Evolutionary conservation across 106 monocot species (phyloP).

Genomic region (Dendrobium catenatum): DNA sequence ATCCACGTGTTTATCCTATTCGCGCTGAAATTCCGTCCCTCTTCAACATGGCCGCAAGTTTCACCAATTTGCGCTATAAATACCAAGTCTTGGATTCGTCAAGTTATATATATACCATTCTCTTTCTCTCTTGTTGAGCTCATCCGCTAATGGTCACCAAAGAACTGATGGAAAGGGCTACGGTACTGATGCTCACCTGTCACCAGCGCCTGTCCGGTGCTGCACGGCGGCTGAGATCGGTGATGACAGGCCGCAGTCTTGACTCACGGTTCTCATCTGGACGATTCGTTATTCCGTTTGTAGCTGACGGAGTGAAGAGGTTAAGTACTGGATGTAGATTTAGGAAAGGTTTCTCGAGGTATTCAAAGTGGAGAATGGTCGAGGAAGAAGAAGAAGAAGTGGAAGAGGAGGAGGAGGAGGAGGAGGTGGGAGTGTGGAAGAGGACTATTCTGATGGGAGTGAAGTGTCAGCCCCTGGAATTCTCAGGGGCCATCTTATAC

Average conservation of each 20-base stretch:
- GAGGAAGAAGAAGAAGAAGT: neutral
- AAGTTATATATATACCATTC: too few relatives aligned
- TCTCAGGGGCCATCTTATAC: slow-evolving; percentile 14
- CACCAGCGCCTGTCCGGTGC: neutral
- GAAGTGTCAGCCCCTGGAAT: slow-evolving; percentile 14
- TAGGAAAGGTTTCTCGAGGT: neutral
- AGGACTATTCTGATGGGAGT: slow-evolving; percentile 13
- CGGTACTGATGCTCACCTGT: neutral
- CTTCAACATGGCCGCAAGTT: too few relatives aligned
- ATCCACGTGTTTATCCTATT: too few relatives aligned
- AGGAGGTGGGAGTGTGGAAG: slow-evolving; percentile 6
- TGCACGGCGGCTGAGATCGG: neutral
- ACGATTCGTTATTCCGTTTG: neutral
- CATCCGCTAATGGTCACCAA: neutral
- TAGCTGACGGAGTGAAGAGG: neutral
- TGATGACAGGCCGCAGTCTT: neutral
- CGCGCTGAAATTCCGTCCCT: too few relatives aligned
- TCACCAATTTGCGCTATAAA: too few relatives aligned
- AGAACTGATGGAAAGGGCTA: neutral
- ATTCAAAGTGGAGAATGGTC: neutral
- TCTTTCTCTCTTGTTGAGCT: neutral
- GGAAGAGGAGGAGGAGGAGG: neutral
- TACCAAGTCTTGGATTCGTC: too few relatives aligned
- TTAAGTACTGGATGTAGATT: neutral
- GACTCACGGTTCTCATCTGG: neutral